Evolutionary conservation across 176 grass and related monocot genomes (phyloP).

Genomic region (Cocos nucifera): DNA sequence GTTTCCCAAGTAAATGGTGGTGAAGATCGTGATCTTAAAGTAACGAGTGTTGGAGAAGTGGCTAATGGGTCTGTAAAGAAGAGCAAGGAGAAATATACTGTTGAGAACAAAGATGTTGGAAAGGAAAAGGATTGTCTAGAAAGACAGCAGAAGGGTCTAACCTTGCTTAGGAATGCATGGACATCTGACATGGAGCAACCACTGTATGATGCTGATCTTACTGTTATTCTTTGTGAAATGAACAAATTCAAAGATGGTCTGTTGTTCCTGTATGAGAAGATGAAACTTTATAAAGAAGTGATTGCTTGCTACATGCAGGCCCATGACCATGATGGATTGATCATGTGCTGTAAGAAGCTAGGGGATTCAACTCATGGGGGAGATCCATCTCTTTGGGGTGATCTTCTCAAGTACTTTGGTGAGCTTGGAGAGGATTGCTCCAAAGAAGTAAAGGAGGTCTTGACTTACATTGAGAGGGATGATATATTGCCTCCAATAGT

Average conservation of each 20-base stretch:
- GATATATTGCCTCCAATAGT: slow-evolving; percentile 92
- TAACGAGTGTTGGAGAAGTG: slow-evolving; percentile 36
- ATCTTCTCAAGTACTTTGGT: slow-evolving; percentile 94
- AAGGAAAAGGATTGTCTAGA: slow-evolving; percentile 44
- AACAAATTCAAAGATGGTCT: slow-evolving; percentile 85
- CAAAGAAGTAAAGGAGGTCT: slow-evolving; percentile 95
- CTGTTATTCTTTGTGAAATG: slow-evolving; percentile 84
- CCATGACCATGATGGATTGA: slow-evolving; percentile 91
- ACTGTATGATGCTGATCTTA: slow-evolving; percentile 80
- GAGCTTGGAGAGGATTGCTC: slow-evolving; percentile 91
- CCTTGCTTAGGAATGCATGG: slow-evolving; percentile 80
- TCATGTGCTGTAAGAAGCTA: slow-evolving; percentile 88
- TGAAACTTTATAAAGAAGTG: slow-evolving; percentile 93
- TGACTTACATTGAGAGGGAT: slow-evolving; percentile 82
- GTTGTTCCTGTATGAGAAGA: slow-evolving; percentile 92
- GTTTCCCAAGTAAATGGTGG: slow-evolving; percentile 55
- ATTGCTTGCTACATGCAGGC: slow-evolving; percentile 94
- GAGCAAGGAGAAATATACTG: slow-evolving; percentile 29
- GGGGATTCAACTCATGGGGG: slow-evolving; percentile 83
- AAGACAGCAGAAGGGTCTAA: slow-evolving; percentile 71
- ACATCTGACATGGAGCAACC: slow-evolving; percentile 78
- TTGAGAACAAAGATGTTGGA: slow-evolving; percentile 33
- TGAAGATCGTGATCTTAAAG: slow-evolving; percentile 41
- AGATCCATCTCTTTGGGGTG: slow-evolving; percentile 85
- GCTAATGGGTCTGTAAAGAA: slow-evolving; percentile 32